Percentiles rank a stretch among this genome's conserved stretches.
Conservation (phyloP, 164 flowering plant species). For the Stephania yunnanensis region DNA sequence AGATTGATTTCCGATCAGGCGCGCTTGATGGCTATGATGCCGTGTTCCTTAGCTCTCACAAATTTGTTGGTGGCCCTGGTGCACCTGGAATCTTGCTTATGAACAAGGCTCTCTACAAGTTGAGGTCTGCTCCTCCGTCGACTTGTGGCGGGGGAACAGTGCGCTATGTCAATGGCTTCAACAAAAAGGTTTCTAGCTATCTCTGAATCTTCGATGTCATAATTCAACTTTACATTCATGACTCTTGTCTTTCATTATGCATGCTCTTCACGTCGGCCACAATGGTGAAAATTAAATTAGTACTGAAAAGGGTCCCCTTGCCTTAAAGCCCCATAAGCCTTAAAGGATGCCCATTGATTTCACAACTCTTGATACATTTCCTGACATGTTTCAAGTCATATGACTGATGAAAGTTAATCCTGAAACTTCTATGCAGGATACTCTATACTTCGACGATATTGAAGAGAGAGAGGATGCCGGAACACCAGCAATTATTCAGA, state of each 20-base stretch:
- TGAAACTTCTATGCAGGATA: constrained; percentile 30
- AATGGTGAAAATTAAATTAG: no score
- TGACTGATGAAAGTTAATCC: no score
- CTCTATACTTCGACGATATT: constrained; percentile 56
- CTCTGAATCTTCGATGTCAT: not conserved
- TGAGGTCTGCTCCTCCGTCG: constrained; percentile 50
- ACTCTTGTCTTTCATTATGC: not conserved
- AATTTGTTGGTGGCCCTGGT: constrained; percentile 83
- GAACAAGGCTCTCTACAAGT: constrained; percentile 47
- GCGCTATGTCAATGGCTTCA: constrained; percentile 51
- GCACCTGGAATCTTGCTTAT: constrained; percentile 57
- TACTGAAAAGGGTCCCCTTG: no score
- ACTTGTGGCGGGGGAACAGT: constrained; percentile 87
- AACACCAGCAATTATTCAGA: constrained; percentile 69
- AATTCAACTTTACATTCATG: not conserved
- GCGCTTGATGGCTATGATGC: constrained; percentile 78
- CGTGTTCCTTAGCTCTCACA: constrained; percentile 66
- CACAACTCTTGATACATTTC: no score
- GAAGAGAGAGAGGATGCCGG: constrained; percentile 88
- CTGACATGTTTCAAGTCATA: no score
- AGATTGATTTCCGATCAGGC: constrained; percentile 66
- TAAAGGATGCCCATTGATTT: no score
- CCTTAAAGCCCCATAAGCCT: no score
- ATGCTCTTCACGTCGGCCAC: no score
- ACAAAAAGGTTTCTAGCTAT: constrained; percentile 40